These are phyloP conservation scores for Phytophthora sojae DNA, from an alignment of 352 stramenopile species.

Conservation along the genomic window DNA sequence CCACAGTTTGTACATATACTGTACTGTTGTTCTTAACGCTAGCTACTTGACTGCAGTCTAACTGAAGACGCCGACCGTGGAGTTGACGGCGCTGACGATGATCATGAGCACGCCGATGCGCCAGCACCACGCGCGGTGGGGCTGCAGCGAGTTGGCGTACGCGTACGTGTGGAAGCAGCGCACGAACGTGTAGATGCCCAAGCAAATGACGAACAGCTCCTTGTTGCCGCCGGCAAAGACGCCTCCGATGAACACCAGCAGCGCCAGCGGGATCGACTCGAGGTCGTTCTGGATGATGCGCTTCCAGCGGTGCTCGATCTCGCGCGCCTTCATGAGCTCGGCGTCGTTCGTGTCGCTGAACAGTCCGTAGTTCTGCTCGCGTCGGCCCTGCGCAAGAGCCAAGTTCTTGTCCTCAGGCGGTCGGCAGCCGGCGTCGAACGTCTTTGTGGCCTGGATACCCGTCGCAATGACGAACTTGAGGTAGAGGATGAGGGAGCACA, in stretches of 20 bases:
- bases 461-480: constrained; percentile 49
- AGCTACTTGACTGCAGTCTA: constrained; percentile 1
- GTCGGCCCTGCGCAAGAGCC: constrained; percentile 39
- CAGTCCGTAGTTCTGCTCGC: constrained; percentile 47
- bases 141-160: constrained; percentile 62
- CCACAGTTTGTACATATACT: too few relatives aligned
- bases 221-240: constrained; percentile 44
- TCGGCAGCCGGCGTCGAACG: constrained; percentile 43
- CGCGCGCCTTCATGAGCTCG: constrained; percentile 33
- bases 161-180: constrained; percentile 58
- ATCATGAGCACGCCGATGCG: constrained; percentile 54
- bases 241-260: constrained; percentile 41
- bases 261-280: constrained; percentile 52
- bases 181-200: constrained; percentile 47
- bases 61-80: constrained; percentile 44
- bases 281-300: constrained; percentile 61
- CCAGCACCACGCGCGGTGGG: constrained; percentile 61
- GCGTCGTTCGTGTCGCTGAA: constrained; percentile 30
- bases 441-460: constrained; percentile 48
- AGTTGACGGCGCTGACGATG: constrained; percentile 44
- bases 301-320: constrained; percentile 53
- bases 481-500: constrained; percentile 51
- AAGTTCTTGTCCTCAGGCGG: constrained; percentile 48
- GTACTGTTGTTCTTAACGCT: background rate
- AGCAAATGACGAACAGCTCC: constrained; percentile 27